phyloP scores from a whole-genome alignment of 1,284 basidiomycete genomes.

The Trichosporon inkin region DNA sequence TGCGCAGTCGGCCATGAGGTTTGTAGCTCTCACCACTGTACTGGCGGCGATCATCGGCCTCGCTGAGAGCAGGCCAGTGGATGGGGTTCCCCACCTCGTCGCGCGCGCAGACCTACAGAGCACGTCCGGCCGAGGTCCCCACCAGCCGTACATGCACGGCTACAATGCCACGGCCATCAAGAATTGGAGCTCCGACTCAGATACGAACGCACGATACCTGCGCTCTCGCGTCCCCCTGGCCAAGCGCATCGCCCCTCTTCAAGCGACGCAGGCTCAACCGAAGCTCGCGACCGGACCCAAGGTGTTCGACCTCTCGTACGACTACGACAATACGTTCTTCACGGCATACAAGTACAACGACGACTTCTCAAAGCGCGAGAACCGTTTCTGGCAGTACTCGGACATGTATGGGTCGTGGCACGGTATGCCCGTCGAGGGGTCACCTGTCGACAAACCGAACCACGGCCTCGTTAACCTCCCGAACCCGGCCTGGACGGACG shows the following conservation, averaged over 20 bases:
- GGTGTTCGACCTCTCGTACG: background rate
- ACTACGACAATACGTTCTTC: slow-evolving; percentile 5
- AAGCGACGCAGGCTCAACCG: background rate
- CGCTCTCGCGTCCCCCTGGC: background rate
- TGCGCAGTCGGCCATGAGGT: too few relatives aligned
- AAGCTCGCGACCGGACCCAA: background rate
- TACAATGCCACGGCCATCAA: background rate
- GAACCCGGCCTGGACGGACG: slow-evolving; percentile 1
- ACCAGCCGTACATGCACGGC: slow-evolving; percentile 3
- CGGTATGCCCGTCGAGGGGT: background rate
- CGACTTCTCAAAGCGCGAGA: background rate
- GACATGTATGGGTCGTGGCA: slow-evolving; percentile 2
- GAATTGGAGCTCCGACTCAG: background rate
- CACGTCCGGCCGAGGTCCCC: background rate
- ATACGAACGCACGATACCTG: background rate
- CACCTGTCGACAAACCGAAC: background rate
- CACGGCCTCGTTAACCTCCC: background rate
- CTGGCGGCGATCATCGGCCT: too few relatives aligned
- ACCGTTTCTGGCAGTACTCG: slow-evolving; percentile 3
- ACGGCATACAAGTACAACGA: slow-evolving; percentile 6
- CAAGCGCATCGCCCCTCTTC: background rate
- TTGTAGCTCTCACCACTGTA: too few relatives aligned
- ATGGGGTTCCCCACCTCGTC: too few relatives aligned
- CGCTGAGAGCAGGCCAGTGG: too few relatives aligned
- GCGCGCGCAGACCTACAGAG: too few relatives aligned